Evolutionary conservation across 139 green algal genomes (phyloP).

Genomic region (Chlorella sp.): DNA sequence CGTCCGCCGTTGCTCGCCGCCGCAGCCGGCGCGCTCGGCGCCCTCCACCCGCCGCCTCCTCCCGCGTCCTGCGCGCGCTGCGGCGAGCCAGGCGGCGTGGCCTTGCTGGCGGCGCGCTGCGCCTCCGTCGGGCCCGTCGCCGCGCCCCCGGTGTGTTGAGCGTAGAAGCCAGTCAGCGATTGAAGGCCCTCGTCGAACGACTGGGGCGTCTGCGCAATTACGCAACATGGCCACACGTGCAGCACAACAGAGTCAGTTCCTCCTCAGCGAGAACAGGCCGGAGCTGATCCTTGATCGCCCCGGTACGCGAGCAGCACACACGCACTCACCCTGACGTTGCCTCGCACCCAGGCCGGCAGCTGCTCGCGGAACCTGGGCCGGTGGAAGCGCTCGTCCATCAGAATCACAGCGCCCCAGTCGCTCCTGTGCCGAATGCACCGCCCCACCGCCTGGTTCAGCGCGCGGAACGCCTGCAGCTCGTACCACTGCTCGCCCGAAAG

Average conservation of each 20-base stretch:
- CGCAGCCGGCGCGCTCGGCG: too few relatives aligned
- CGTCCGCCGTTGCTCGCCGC: too few relatives aligned
- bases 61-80: too few relatives aligned
- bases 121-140: too few relatives aligned
- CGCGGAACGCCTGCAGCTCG: conserved; percentile 83
- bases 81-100: too few relatives aligned
- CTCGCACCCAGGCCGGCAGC: conserved; percentile 51
- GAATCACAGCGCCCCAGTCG: conserved; percentile 92
- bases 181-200: too few relatives aligned
- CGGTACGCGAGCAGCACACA: too few relatives aligned
- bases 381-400: conserved; percentile 84
- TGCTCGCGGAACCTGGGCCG: neutral
- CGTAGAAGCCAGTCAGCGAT: too few relatives aligned
- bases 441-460: conserved; percentile 53
- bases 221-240: neutral
- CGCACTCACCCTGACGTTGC: conserved; percentile 24
- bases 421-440: conserved; percentile 88
- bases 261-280: neutral
- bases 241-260: neutral
- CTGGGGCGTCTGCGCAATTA: too few relatives aligned
- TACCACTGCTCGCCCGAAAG: conserved; percentile 81
- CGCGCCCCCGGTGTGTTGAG: too few relatives aligned
- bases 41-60: too few relatives aligned
- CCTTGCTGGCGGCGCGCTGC: too few relatives aligned
- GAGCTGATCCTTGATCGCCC: neutral